A percentile compares a stretch with the other conserved stretches of the same genome.
These are phyloP conservation scores for Aspergillus japonicus DNA, from an alignment of 2,329 filamentous ascomycete genomes.

Conservation along the genomic window DNA sequence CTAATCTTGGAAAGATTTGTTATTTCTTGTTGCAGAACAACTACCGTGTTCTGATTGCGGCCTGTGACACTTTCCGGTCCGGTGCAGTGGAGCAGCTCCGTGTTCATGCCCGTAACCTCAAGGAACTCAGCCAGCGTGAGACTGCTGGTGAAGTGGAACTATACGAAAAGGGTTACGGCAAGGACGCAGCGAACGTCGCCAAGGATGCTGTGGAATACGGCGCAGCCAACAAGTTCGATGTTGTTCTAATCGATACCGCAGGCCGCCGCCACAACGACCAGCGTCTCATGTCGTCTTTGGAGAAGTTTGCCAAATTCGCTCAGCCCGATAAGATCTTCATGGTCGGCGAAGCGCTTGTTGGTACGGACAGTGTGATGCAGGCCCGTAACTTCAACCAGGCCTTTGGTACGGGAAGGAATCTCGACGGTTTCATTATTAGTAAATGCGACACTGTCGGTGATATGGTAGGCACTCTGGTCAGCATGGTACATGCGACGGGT, in stretches of 20 bases:
- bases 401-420: conserved; percentile 74
- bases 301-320: conserved; percentile 96
- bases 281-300: conserved; percentile 90
- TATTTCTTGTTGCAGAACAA: conserved; percentile 98
- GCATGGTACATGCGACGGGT: conserved; percentile 94
- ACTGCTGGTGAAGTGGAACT: conserved; percentile 78
- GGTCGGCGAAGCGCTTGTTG: conserved; percentile 90
- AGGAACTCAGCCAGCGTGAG: conserved; percentile 81
- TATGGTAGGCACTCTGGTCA: conserved; percentile 94
- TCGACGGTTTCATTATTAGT: conserved; percentile 97
- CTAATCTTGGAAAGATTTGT: conserved; percentile 95
- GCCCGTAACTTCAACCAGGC: conserved; percentile 93
- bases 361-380: conserved; percentile 92
- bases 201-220: conserved; percentile 88
- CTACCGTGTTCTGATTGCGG: conserved; percentile 89
- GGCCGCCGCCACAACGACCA: conserved; percentile 93
- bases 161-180: conserved; percentile 96
- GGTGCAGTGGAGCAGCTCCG: conserved; percentile 95
- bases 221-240: conserved; percentile 73
- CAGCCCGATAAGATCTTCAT: conserved; percentile 98
- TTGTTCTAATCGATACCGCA: conserved; percentile 95
- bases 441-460: conserved; percentile 99
- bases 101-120: conserved; percentile 90
- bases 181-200: conserved; percentile 92
- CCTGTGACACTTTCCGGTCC: conserved; percentile 94